phyloP scores from a whole-genome alignment of 2,329 filamentous ascomycete genomes.

The Colletotrichum scovillei region DNA sequence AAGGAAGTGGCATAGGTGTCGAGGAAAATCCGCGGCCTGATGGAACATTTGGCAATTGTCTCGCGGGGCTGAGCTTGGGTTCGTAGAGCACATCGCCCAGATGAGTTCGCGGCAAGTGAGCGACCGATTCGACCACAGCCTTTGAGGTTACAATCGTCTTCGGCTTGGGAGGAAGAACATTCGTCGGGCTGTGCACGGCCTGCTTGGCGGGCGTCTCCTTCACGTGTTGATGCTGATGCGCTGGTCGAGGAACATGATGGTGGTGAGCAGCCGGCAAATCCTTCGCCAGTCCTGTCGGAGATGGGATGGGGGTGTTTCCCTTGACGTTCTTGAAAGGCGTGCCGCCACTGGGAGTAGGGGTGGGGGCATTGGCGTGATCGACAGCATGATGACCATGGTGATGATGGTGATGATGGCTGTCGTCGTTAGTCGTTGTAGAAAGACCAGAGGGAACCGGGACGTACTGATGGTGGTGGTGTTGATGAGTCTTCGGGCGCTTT shows the following conservation, averaged over 20 bases:
- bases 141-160: slow-evolving; percentile 76
- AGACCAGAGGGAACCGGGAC: slow-evolving; percentile 43
- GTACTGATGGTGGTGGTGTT: slow-evolving; percentile 76
- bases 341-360: slow-evolving; percentile 53
- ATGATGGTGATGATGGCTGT: slow-evolving; percentile 67
- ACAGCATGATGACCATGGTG: slow-evolving; percentile 60
- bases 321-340: slow-evolving; percentile 63
- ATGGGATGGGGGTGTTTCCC: slow-evolving; percentile 55
- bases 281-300: slow-evolving; percentile 54
- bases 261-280: slow-evolving; percentile 55
- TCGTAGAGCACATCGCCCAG: slow-evolving; percentile 88
- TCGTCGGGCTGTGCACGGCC: slow-evolving; percentile 49
- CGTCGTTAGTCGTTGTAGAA: slow-evolving; percentile 41
- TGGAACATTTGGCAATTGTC: slow-evolving; percentile 54
- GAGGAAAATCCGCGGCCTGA: slow-evolving; percentile 59
- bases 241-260: slow-evolving; percentile 54
- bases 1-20: slow-evolving; percentile 79
- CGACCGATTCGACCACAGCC: slow-evolving; percentile 77
- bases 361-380: slow-evolving; percentile 55
- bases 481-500: slow-evolving; percentile 76
- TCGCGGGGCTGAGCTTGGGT: slow-evolving; percentile 68
- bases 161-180: slow-evolving; percentile 66
- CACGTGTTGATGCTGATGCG: slow-evolving; percentile 36
- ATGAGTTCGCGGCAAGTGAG: slow-evolving; percentile 78
- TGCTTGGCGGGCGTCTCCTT: slow-evolving; percentile 41